Conservation (phyloP, 306 rosid genomes). For the Lathyrus sativus region DNA sequence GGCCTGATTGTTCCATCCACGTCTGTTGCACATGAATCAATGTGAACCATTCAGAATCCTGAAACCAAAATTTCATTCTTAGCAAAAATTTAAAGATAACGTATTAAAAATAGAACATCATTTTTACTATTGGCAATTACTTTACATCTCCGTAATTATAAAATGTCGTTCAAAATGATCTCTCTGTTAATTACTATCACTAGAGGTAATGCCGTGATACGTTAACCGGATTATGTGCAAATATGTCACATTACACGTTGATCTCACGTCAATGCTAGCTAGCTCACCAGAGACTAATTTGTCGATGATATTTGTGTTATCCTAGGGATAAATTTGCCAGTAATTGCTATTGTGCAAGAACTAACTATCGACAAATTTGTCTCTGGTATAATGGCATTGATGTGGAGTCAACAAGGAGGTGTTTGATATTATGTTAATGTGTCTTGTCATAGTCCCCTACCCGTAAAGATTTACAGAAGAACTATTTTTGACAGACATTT, state of each 20-base stretch:
- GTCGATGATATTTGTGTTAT: background rate
- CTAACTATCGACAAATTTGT: background rate
- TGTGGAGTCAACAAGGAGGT: background rate
- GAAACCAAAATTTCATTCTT: constrained; percentile 41
- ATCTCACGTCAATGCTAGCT: background rate
- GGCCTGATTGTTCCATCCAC: constrained; percentile 43
- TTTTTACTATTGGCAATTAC: background rate
- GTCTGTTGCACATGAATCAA: constrained; percentile 75
- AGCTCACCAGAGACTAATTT: background rate
- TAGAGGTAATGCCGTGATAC: background rate
- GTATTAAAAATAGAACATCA: background rate
- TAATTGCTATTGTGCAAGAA: background rate
- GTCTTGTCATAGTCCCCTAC: background rate
- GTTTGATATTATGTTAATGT: background rate
- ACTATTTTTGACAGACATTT: background rate
- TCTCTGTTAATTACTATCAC: background rate
- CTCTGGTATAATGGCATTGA: background rate
- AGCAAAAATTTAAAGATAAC: constrained; percentile 16
- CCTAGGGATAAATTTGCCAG: background rate
- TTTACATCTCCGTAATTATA: too few relatives aligned
- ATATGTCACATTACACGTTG: background rate
- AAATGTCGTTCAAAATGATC: too few relatives aligned
- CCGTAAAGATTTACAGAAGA: background rate
- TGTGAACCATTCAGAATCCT: constrained; percentile 59
- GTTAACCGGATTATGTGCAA: background rate